Conservation (phyloP, 2,329 filamentous ascomycete genomes). For the Ophidiomyces ophidiicola region DNA sequence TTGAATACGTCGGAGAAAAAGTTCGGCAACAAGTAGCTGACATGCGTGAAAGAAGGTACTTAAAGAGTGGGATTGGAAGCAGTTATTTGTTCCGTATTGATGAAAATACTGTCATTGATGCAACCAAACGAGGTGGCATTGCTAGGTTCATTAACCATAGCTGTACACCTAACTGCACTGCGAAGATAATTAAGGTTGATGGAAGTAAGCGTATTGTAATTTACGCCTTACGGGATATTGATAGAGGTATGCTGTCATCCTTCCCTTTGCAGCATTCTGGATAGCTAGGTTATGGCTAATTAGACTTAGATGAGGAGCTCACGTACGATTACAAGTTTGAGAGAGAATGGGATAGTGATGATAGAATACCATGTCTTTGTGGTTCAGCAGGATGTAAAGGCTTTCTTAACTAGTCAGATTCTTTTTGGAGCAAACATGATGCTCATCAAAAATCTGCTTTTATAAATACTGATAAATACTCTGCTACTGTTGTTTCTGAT, state of each 20-base stretch:
- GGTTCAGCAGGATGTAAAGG: constrained; percentile 95
- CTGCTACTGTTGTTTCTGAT: too few relatives aligned
- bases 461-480: too few relatives aligned
- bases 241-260: constrained; percentile 66
- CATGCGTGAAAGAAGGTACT: constrained; percentile 78
- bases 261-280: neutral
- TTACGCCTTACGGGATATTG: constrained; percentile 90
- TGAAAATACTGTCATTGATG: constrained; percentile 93
- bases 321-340: constrained; percentile 99
- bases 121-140: constrained; percentile 96
- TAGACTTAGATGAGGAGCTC: constrained; percentile 73
- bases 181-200: constrained; percentile 98
- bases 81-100: constrained; percentile 97
- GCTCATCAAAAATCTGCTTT: too few relatives aligned
- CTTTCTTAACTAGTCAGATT: constrained; percentile 99
- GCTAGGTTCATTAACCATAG: constrained; percentile 97
- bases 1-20: constrained; percentile 97
- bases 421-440: too few relatives aligned
- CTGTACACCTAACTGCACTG: constrained; percentile 95
- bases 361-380: constrained; percentile 94
- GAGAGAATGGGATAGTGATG: constrained; percentile 83
- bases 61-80: constrained; percentile 92
- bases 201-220: constrained; percentile 98
- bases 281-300: constrained; percentile 19
- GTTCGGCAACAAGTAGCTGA: constrained; percentile 96